These are phyloP conservation scores for Gymnopilus dilepis DNA, from an alignment of 768 basidiomycete species.

Conservation along the genomic window DNA sequence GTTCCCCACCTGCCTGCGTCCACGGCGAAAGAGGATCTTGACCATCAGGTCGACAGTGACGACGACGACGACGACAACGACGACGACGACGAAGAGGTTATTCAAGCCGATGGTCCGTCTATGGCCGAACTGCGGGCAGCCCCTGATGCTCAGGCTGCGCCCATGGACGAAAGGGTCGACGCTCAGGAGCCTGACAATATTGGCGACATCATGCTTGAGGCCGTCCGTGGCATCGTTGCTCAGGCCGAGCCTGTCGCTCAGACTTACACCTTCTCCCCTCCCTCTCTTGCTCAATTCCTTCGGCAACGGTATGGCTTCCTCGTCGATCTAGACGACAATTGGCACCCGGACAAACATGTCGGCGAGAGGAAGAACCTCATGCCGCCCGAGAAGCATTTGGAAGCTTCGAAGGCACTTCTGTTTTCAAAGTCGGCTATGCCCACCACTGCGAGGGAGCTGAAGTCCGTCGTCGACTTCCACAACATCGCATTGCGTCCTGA, in stretches of 20 bases:
- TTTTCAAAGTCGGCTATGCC: background rate
- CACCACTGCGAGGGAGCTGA: background rate
- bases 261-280: background rate
- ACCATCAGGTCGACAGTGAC: background rate
- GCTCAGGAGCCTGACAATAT: background rate
- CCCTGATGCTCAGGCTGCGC: background rate
- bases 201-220: background rate
- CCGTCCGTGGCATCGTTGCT: background rate
- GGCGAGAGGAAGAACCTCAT: background rate
- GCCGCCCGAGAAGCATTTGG: no score
- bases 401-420: no score
- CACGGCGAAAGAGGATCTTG: no score
- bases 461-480: background rate
- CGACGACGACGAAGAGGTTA: no score
- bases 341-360: background rate
- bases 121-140: background rate
- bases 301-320: background rate
- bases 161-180: no score
- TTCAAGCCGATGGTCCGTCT: no score
- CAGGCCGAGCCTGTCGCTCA: background rate
- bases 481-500: background rate
- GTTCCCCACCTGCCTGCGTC: background rate
- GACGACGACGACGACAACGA: background rate
- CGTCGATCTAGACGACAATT: background rate
- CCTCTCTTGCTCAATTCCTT: background rate